Evolutionary conservation across 139 green algal genomes (phyloP), one percentile per base, ranked within the genome.

Genomic region (Chlorella sp.): DNA sequence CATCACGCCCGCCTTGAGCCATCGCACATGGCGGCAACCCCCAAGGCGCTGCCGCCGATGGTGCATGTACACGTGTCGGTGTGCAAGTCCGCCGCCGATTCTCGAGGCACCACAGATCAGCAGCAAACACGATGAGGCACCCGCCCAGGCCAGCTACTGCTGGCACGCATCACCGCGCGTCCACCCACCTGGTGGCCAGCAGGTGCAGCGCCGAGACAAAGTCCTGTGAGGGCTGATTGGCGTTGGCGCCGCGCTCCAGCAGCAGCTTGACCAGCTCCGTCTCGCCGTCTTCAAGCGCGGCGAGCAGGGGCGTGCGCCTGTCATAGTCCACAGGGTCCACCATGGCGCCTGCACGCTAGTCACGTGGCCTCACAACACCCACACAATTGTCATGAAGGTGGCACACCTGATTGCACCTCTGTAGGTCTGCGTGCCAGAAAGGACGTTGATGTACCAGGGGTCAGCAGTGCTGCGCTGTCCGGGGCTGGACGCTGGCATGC

Each of bases 191-290:
- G 35, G 70, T 69, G 2, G 42, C 36, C 1, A 42, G 30, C 1
- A 34, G 14, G 27, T 72, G 67, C 22, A 62, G 23, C 31, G 42
- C 50, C n/a, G 79, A 79, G 31, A 77, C 55, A 69, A 87, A 87
- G 66, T 92, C 87, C 35, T 80, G 78, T 74, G 71, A 84, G 17
- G 74, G 55, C 35, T 67, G 59, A 72, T 88, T 84, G 20, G 79
- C 50, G 68, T 91, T 74, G 0, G 85, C 85, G 10, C 42, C 42
- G 17, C 10, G 17, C 55, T 64, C 55, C 55, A 64, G 55, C 55
- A 64, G 55, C 55, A 30, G 22, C 27, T 10, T 30, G 17, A 20
- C 55, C 55, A 64, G 4, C 17, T 31, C 55, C 17, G 24, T 20
- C 17, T 64, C 55, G 4, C 55, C 55, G 4, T 64, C 55, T 20